Base-by-base conservation (phyloP, 2,329 filamentous ascomycete genomes). In the Zarea fungicola region DNA sequence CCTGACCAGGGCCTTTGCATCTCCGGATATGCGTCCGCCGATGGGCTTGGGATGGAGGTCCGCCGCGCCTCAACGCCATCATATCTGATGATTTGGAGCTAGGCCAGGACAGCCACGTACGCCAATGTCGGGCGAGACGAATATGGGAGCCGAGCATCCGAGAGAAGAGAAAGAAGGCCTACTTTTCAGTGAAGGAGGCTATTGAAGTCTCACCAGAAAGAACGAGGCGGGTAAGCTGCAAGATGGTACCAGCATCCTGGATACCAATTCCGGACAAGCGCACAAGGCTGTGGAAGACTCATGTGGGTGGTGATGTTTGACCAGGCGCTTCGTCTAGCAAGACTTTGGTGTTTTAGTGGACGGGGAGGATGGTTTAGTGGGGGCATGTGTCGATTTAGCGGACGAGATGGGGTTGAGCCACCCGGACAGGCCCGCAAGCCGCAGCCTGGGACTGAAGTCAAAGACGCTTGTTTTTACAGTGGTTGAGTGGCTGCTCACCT, bases 151-250 rank as follows among this genome's bases (percentile, higher is more conserved):
- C 22, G 45, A 21, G 9, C 13, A 6, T 23, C 6, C n/a, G 14
- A 28, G 13, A 13, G 8, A n/a, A n/a, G n/a, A n/a, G n/a, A n/a
- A n/a, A n/a, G n/a, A n/a, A n/a, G n/a, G n/a, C n/a, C n/a, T n/a
- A n/a, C n/a, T n/a, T n/a, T n/a, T n/a, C n/a, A n/a, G 19, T 18
- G 36, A 9, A 13, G 11, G 6, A 22, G 14, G 22, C 14, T 14
- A 14, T n/a, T 37, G 35, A 28, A 11, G 42, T 45, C 36, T 40
- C 35, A 26, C 29, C 11, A 14, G 18, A 21, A n/a, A 37, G n/a
- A n/a, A 40, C 31, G 45, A 28, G 35, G 34, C 29, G 16, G 37
- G 45, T 42, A 48, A 48, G 45, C 45, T 41, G 45, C 21, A 37
- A n/a, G 26, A 37, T 37, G 21, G 25, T 19, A 14, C 26, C 21